These are phyloP conservation scores for Ciborinia camelliae DNA, from an alignment of 2,329 filamentous ascomycete genomes.

Conservation along the genomic window DNA sequence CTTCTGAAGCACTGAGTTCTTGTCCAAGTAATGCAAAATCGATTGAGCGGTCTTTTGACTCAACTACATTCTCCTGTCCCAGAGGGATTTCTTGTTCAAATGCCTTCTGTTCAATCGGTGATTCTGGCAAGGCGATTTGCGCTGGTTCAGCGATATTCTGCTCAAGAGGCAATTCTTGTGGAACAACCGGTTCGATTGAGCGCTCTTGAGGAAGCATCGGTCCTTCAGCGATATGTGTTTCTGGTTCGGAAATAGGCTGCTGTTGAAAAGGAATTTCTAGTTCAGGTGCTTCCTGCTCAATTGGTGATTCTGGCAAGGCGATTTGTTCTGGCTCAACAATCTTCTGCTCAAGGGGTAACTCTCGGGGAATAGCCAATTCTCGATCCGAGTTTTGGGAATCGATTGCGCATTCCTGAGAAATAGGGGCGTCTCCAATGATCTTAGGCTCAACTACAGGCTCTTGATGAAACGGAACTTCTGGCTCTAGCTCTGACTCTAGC, in stretches of 20 bases:
- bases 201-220: neutral
- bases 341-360: neutral
- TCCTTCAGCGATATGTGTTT: neutral
- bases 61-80: neutral
- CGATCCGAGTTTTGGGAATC: neutral
- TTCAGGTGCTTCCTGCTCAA: neutral
- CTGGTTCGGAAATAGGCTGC: neutral
- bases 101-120: neutral
- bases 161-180: neutral
- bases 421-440: neutral
- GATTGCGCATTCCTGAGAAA: neutral
- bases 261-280: neutral
- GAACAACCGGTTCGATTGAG: neutral
- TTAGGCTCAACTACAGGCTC: neutral
- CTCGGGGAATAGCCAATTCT: neutral
- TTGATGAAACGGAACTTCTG: neutral
- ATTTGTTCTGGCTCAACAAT: neutral
- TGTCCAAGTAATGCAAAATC: neutral
- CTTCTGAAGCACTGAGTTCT: neutral
- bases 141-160: neutral
- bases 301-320: neutral
- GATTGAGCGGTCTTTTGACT: neutral
- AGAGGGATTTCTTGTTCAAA: neutral
- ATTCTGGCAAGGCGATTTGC: slow-evolving; percentile 1
- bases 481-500: too few relatives aligned